Evolutionary conservation across 2,329 filamentous ascomycete genomes (phyloP), one percentile per base, ranked within the genome.

Genomic region (Stagonosporopsis tanaceti): DNA sequence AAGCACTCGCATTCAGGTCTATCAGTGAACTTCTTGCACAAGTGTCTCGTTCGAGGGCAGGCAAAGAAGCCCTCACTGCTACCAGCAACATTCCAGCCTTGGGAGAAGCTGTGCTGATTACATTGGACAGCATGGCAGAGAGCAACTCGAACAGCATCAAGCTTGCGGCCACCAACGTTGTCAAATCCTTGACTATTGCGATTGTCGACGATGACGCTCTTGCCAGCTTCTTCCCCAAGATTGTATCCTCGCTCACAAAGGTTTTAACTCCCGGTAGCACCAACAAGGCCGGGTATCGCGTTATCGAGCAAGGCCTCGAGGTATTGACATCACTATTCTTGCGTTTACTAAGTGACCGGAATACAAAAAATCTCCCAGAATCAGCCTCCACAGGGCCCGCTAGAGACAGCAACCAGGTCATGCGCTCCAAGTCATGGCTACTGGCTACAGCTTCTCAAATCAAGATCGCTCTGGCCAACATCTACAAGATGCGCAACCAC

Each of bases 171-270:
- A 79, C 92, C 3, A 76, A 80, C 12, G 87, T 90, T 6, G 73
- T 97, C 2, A 78, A 85, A 47, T 79, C 85, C 0, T 78, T 95
- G 7, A 85, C 87, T 62, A 69, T 75, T 6, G 85, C 87, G 22
- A 82, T 97, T 40, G 87, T 84, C 50, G 89, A 95, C 67, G 85
- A 84, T 44, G 84, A 90, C n/a, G 87, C 91, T 2, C 80, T 96
- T 53, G 91, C 92, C 9, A 93, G 86, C 60, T 95, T 99, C 69
- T 82, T 98, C 39, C 95, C 96, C 0, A 92, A 93, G 9, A 92
- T 92, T 0, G 86, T 97, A 0, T 98, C 95, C 3, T 87, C 88
- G 1, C 79, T 99, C 24, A 88, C 90, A 2, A 93, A 89, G 68
- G 80, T 92, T 0, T 78, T 96, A 47, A 89, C 90, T 4, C 87